Base-by-base conservation (phyloP, 2,329 filamentous ascomycete genomes). In the Neonectria coccinea region DNA sequence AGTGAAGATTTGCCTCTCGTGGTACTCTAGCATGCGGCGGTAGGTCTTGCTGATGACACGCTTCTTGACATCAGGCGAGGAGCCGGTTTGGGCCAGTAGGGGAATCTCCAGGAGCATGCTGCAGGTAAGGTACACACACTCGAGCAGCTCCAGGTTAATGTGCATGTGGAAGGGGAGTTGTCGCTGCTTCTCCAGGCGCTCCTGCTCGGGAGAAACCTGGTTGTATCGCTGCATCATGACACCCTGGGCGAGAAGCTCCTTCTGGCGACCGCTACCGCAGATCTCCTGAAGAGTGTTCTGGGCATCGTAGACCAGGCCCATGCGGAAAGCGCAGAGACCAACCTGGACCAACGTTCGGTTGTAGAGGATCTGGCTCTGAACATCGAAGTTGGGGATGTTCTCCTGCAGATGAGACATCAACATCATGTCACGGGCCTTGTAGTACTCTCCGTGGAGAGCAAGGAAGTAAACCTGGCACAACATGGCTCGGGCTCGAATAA, bases 111-210 rank as follows among this genome's bases (percentile, higher is more conserved):
- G 89, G 70, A 99, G 91, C 96, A 99, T 99, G 83, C 94, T 97
- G 85, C 95, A 98, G 55, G 96, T 98, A 64, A 99, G 88, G 84
- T 99, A 99, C 67, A 98, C 95, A 77, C 96, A 98, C 84, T 99
- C 96, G 42, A 99, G 88, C 59, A 99, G 89, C 81, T 99, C 96
- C 56, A 99, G 88, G 86, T 99, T 99, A 86, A 99, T 99, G 87
- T 99, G 96, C 94, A 99, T 97, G 85, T 99, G 96, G 90, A 99
- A 99, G 41, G 96, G 96, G 72, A 99, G 88, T 83, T 99, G 96
- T 75, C 96, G 91, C 83, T 98, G 95, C 79, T 96, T 93, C 85
- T 99, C 96, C 42, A 98, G 88, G 71, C 95, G 92, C 84, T 99
- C 96, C 82, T 99, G 96, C 82, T 99, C 96, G 18, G 96, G 96